These are phyloP conservation scores for Meyerozyma athensensis DNA, from an alignment of 1,139 yeast species.

Conservation along the genomic window DNA sequence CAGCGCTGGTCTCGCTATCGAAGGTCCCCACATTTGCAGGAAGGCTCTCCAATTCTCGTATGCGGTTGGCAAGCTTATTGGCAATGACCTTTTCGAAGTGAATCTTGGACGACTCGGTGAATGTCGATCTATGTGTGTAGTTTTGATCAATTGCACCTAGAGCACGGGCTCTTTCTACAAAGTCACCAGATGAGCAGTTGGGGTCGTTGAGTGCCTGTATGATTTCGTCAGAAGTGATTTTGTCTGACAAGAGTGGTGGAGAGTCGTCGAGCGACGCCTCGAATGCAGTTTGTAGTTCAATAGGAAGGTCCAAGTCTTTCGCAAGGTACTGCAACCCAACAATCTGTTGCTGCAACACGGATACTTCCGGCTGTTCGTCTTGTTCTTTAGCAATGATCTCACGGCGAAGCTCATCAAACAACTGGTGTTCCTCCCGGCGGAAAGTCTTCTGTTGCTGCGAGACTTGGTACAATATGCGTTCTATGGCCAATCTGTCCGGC, in stretches of 20 bases:
- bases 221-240: conserved; percentile 2
- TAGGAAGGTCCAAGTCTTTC: conserved; percentile 74
- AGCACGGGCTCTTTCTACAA: neutral
- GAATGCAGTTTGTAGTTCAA: conserved; percentile 27
- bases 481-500: conserved; percentile 25
- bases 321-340: conserved; percentile 72
- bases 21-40: conserved; percentile 76
- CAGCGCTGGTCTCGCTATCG: conserved; percentile 29
- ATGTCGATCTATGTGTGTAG: neutral
- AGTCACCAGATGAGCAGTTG: conserved; percentile 1
- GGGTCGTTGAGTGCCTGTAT: conserved; percentile 2
- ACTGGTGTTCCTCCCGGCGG: conserved; percentile 20
- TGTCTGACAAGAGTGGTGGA: conserved; percentile 4
- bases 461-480: conserved; percentile 27
- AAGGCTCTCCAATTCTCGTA: conserved; percentile 67
- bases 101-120: conserved; percentile 14
- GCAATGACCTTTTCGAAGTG: conserved; percentile 49
- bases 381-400: conserved; percentile 4
- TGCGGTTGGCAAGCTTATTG: conserved; percentile 60
- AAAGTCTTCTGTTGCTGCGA: conserved; percentile 25
- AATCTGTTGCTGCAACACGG: conserved; percentile 60
- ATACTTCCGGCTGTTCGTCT: conserved; percentile 34
- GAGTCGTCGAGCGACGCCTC: conserved; percentile 2
- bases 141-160: neutral
- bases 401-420: conserved; percentile 16